These are phyloP conservation scores for Puccinellia tenuiflora DNA, from an alignment of 176 grass and related monocot genomes.

Conservation along the genomic window DNA sequence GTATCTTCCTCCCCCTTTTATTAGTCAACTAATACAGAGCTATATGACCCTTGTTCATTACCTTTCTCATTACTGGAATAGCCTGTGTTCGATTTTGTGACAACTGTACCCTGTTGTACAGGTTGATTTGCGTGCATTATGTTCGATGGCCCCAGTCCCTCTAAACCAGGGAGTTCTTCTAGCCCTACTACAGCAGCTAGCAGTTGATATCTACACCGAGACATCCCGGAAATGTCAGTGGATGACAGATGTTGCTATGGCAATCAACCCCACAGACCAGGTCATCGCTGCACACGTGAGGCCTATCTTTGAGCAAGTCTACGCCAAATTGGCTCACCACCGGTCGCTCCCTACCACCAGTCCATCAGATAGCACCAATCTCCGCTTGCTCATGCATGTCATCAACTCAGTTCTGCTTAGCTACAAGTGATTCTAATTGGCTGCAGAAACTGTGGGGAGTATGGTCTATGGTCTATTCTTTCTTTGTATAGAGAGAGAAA, in stretches of 20 bases:
- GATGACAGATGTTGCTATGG: slow-evolving; percentile 93
- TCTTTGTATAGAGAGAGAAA: slow-evolving; percentile 61
- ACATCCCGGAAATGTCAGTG: slow-evolving; percentile 62
- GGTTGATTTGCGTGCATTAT: slow-evolving; percentile 88
- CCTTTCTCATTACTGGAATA: slow-evolving; percentile 9
- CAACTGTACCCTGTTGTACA: slow-evolving; percentile 33
- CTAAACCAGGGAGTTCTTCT: slow-evolving; percentile 91
- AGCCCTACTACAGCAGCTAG: slow-evolving; percentile 93
- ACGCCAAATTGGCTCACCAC: slow-evolving; percentile 54
- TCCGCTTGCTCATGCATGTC: slow-evolving; percentile 85
- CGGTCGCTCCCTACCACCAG: slow-evolving; percentile 48
- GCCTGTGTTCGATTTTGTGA: slow-evolving; percentile 11
- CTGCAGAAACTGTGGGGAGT: background rate
- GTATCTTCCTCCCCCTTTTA: slow-evolving; percentile 32
- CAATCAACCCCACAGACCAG: slow-evolving; percentile 74
- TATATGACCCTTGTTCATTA: background rate
- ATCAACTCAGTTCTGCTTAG: slow-evolving; percentile 85
- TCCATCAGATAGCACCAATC: slow-evolving; percentile 40
- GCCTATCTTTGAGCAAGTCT: slow-evolving; percentile 96
- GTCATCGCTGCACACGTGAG: slow-evolving; percentile 70
- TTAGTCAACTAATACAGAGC: background rate
- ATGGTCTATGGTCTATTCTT: slow-evolving; percentile 35
- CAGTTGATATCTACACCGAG: slow-evolving; percentile 78
- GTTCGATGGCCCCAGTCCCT: slow-evolving; percentile 45
- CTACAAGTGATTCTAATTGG: slow-evolving; percentile 61